Percentiles rank a stretch among this genome's conserved stretches.
These are phyloP conservation scores for Globisporangium cystogenes DNA, from an alignment of 352 stramenopile genomes.

Conservation along the genomic window DNA sequence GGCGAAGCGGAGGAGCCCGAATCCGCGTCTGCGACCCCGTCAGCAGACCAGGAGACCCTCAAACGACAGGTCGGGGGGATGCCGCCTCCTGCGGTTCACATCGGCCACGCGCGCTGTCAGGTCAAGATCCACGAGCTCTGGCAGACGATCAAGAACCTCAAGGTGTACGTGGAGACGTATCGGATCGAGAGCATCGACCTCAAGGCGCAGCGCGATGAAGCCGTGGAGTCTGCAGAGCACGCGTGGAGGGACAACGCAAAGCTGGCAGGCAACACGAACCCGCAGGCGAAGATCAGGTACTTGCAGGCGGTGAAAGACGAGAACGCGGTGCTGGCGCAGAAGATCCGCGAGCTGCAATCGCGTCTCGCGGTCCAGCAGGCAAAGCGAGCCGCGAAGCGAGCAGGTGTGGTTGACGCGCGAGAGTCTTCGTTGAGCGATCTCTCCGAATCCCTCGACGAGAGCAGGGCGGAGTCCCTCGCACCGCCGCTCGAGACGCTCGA, in stretches of 20 bases:
- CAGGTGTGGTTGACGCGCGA: background rate
- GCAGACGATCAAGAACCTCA: conserved; percentile 55
- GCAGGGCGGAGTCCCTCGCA: conserved; percentile 3
- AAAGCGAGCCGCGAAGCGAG: conserved; percentile 6
- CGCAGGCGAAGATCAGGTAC: conserved; percentile 73
- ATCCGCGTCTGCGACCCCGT: background rate
- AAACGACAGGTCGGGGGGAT: too few species aligned
- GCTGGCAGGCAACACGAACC: conserved; percentile 55
- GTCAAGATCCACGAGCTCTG: conserved; percentile 66
- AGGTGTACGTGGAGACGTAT: conserved; percentile 56
- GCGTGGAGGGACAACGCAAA: conserved; percentile 54
- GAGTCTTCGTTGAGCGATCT: conserved; percentile 13
- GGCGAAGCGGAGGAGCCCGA: background rate
- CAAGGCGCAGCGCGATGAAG: conserved; percentile 50
- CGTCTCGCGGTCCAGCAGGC: conserved; percentile 23
- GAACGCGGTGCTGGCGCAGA: conserved; percentile 38
- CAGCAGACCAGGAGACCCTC: background rate
- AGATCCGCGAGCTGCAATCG: conserved; percentile 54
- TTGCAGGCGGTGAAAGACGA: conserved; percentile 64
- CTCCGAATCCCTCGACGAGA: conserved; percentile 14
- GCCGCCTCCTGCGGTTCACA: background rate
- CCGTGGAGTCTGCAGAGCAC: conserved; percentile 38
- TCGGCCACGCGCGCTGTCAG: conserved; percentile 45
- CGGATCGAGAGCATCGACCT: conserved; percentile 44
- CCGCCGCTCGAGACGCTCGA: conserved; percentile 1